Evolutionary conservation across 345 rosid genomes (phyloP), one percentile per base, ranked within the genome.

Genomic region (Pistacia integerrima): DNA sequence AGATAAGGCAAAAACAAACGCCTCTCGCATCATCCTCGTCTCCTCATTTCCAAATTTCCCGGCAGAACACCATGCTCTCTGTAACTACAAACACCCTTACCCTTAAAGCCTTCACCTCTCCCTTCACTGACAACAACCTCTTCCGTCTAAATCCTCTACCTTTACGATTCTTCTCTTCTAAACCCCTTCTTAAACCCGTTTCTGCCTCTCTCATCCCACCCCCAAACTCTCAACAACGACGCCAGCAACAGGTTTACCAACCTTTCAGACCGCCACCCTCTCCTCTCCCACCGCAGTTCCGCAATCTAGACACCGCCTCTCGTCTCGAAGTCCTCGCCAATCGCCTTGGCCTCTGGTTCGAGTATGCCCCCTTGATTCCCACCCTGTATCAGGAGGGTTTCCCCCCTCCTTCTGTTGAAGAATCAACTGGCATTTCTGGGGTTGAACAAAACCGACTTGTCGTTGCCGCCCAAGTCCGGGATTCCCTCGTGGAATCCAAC

Each of bases 251-350:
- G 44, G 79, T 87, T 38, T 95, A 93, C 78, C 99, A 93, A 64
- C 97, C 99, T 12, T 95, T 93, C 84, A 85, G 92, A 35, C 99
- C 99, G 22, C 98, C 99, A 0, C 93, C 96, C 2, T 84, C 98
- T 28, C 93, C 93, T n/a, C 69, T 95, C 11, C 99, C 99, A 11
- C 14, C 87, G 1, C 56, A 90, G 10, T 93, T 78, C 89, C 84
- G 86, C 58, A 76, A 90, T 41, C 96, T 95, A 61, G 99, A 93
- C 84, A 9, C 78, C 68, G 78, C 87, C 70, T 81, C 77, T 13
- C 93, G 91, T 74, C 80, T 95, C 77, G 92, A 93, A 18, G 82
- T 90, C 82, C 94, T 95, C 71, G 30, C 96, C 35, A 89, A 87
- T 74, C 91, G 98, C 46, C 80, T 88, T 63, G 99, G 93, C 52